Base-by-base conservation (phyloP, 441 rosid genomes). In the Brassica balearica region DNA sequence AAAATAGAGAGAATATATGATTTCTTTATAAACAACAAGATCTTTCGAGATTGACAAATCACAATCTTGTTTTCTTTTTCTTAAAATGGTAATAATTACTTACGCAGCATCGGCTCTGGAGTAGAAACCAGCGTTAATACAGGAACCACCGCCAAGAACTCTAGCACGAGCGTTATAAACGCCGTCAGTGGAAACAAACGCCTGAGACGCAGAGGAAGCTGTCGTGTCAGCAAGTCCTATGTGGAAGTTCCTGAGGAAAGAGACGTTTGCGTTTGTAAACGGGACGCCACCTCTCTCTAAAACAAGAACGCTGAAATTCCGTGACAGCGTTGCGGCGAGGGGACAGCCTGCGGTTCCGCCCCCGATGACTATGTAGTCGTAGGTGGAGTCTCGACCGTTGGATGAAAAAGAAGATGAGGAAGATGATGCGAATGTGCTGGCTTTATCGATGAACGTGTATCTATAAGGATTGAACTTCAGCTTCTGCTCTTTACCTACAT, bases 281-380 rank as follows among this genome's bases (percentile, higher is more conserved):
- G 98, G 98, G 10, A 90, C 94, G 7, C 97, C 98, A 6, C 98
- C 98, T 85, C 98, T 91, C 70, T 94, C 98, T 1, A 94, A 76
- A 67, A 94, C 74, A 51, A 94, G 82, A 11, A 94, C 98, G 22
- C 77, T 88, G 87, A 84, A 94, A 66, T 91, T 90, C 22, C 58
- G 89, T 6, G 98, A 91, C 8, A 94, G 89, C 41, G 98, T 94
- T 43, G 97, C 89, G 9, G 97, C 97, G 2, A 94, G 77, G 22
- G 98, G 98, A 34, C 98, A 94, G 15, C 97, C 98, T 0, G 98
- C 98, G 20, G 98, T 90, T 62, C 98, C 98, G 0, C 98, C 98
- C 3, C 98, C 98, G 15, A 94, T 88, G 8, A 94, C 65, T 78
- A 94, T 91, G 83, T 94, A 94, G 68, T 94, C 98, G 69, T 85